A percentile compares a stretch with the other conserved stretches of the same genome.
Conservation (phyloP, 1,139 yeast species). For the Pichia sp. region DNA sequence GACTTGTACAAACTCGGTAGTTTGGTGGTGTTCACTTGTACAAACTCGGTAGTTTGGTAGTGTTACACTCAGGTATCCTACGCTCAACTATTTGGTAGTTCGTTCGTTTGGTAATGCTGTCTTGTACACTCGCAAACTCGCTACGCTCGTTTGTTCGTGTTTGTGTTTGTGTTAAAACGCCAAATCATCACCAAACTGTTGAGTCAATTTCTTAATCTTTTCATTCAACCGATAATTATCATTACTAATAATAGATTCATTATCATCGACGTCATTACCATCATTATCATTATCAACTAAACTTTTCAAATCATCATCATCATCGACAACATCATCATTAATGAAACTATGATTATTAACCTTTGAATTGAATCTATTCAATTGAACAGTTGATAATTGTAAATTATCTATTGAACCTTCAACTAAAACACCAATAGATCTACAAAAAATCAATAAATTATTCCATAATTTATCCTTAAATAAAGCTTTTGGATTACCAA, state of each 20-base stretch:
- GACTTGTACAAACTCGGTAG: no score
- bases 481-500: conserved; percentile 81
- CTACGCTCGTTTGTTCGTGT: no score
- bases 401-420: conserved; percentile 86
- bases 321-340: background rate
- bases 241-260: conserved; percentile 2
- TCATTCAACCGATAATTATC: conserved; percentile 6
- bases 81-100: no score
- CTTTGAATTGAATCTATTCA: conserved; percentile 28
- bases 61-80: no score
- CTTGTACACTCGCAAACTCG: no score
- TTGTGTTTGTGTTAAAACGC: conserved; percentile 9
- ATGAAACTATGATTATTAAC: no score
- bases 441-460: conserved; percentile 64
- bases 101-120: no score
- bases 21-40: no score
- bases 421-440: conserved; percentile 81
- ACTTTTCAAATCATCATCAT: conserved; percentile 17
- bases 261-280: background rate
- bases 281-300: conserved; percentile 9
- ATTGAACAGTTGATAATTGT: conserved; percentile 56
- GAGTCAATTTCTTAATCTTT: conserved; percentile 16
- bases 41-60: no score
- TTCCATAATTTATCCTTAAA: conserved; percentile 74
- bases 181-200: conserved; percentile 16